Evolutionary conservation across 1,284 basidiomycete genomes (phyloP), one percentile per base, ranked within the genome.

Genomic region (Pascua guehoae): DNA sequence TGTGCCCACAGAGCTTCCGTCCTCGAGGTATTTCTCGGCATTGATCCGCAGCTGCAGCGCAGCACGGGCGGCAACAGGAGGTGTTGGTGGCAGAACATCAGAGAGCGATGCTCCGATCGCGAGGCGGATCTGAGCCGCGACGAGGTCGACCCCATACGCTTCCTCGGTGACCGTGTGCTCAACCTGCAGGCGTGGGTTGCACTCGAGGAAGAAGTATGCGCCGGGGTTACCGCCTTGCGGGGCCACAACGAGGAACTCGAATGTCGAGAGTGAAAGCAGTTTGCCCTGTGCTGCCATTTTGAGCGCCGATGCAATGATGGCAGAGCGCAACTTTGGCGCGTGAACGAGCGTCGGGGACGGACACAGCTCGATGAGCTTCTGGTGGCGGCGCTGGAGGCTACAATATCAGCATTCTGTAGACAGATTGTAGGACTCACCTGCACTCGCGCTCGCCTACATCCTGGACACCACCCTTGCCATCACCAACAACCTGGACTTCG

Each of bases 401-500:
- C 10, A 8, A 32, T 32, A 32, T 56, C 44, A 51, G 54, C 41
- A 9, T 8, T 12, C 10, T 7, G 11, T 8, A 16, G 4, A 5
- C 54, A 41, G 8, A 12, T 32, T 14, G n/a, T 15, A 5, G 16
- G 5, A 39, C 54, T 18, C 54, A 56, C 54, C 53, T 56, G 54
- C 60, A 62, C 47, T 62, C 60, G 41, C 60, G 57, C 49, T 62
- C 60, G 18, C 60, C 60, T 12, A 62, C 47, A 3, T 48, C 60
- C 15, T 49, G 54, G 8, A 37, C 57, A 9, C 43, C 40, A 18
- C 60, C 60, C 11, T 44, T 51, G 11, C 60, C 60, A 40, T 62
- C 60, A 17, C 60, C 60, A 8, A 62, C 49, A n/a, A 94, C 86
- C 73, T 93, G 90, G 9, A 94, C 90, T 71, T 94, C 91, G 38